Percentiles rank a stretch among this genome's conserved stretches.
phyloP scores from a whole-genome alignment of 805 yeast species.

The Pichia occidentalis region DNA sequence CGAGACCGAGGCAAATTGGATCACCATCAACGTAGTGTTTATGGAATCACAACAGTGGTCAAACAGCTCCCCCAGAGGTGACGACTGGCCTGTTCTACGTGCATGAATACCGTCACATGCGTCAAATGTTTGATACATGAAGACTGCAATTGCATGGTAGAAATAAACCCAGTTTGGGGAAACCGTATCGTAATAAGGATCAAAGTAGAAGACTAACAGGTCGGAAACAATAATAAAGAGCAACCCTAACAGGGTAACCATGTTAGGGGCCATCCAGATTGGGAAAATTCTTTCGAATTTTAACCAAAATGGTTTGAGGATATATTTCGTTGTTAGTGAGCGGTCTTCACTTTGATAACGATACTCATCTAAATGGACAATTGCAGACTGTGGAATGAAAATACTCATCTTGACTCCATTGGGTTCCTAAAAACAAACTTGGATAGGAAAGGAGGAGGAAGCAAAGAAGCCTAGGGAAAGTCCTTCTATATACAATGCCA shows the following conservation, averaged over 20 bases:
- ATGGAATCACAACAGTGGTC: slow-evolving; percentile 77
- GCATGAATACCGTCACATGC: slow-evolving; percentile 97
- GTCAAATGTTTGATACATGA: slow-evolving; percentile 90
- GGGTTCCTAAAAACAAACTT: no score
- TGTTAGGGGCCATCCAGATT: slow-evolving; percentile 84
- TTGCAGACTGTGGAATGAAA: slow-evolving; percentile 11
- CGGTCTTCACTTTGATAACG: slow-evolving; percentile 72
- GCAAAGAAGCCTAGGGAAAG: no score
- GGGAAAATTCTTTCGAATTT: slow-evolving; percentile 73
- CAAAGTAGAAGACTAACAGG: slow-evolving; percentile 58
- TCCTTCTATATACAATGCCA: no score
- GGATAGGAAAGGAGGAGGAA: no score
- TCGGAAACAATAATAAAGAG: slow-evolving; percentile 62
- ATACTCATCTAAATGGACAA: slow-evolving; percentile 14
- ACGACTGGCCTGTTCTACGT: slow-evolving; percentile 88
- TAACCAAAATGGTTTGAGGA: slow-evolving; percentile 80
- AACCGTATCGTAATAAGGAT: slow-evolving; percentile 55
- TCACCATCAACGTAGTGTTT: slow-evolving; percentile 66
- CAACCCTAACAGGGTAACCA: slow-evolving; percentile 77
- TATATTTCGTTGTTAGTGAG: slow-evolving; percentile 65
- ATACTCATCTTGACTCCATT: slow-evolving; percentile 15
- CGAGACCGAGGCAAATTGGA: slow-evolving; percentile 69
- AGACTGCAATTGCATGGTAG: slow-evolving; percentile 73
- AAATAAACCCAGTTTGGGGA: slow-evolving; percentile 74
- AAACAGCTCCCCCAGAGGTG: slow-evolving; percentile 90